Base-by-base conservation (phyloP, 2,329 filamentous ascomycete genomes). In the Chaetomium globosum region DNA sequence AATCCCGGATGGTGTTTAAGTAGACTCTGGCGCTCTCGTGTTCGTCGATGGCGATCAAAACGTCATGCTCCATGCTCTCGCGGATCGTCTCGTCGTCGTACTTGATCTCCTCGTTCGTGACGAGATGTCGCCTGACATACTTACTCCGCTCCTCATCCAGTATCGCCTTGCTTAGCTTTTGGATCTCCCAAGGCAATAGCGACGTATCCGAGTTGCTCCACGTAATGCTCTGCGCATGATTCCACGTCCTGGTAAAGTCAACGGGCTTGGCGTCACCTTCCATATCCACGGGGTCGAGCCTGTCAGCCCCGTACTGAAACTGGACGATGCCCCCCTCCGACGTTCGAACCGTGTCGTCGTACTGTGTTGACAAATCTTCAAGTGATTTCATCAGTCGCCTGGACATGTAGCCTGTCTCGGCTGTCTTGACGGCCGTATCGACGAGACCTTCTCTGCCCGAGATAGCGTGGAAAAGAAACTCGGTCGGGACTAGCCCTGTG, bases 391-490 rank as follows among this genome's bases (percentile, higher is more conserved):
- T 99, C 75, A 99, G 78, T 71, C 95, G 89, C 79, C 95, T 89
- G 68, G 94, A 98, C 95, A 99, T 99, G 80, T 99, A 99, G 69
- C 95, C 95, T 12, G 95, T 99, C 78, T 99, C 95, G 61, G 95
- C 95, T 61, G 95, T 99, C 81, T 99, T 99, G 80, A 98, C 95
- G 67, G 95, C 95, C 2, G 95, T 99, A 85, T 99, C 95, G 74
- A 99, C 93, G 71, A 99, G 81, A 87, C 95, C 95, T 86, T 98
- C 95, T 87, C 95, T 91, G 72, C 95, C 95, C 73, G 93, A 97
- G 80, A 98, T 97, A 71, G 95, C 95, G 85, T 99, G 95, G 79
- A 99, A 98, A 64, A 98, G 85, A 77, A 99, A 98, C 73, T 99
- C 95, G 0, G 91, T 93, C 1, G 95, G 94, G 1, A 89, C 85